Conservation (phyloP, 2,329 filamentous ascomycete genomes). For the Aspergillus awamori region DNA sequence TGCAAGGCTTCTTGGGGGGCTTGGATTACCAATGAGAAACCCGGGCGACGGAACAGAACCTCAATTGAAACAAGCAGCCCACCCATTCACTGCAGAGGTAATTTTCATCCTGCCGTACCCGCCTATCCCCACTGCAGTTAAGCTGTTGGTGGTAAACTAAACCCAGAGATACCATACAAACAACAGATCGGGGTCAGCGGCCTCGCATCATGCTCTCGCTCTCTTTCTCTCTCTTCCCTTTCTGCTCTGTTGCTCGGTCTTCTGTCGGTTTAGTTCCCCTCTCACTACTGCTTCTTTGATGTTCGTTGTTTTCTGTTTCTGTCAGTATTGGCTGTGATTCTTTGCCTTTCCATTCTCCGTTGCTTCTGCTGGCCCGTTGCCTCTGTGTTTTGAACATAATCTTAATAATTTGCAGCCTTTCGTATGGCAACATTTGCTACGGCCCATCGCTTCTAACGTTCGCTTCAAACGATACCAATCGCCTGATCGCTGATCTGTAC, state of each 20-base stretch:
- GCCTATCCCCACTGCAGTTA: constrained; percentile 14
- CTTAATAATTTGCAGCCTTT: constrained; percentile 6
- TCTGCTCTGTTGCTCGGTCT: constrained; percentile 11
- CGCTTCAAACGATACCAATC: constrained; percentile 16
- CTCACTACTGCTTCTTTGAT: constrained; percentile 9
- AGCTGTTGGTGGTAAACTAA: neutral
- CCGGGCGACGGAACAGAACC: neutral
- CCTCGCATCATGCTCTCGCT: constrained; percentile 9
- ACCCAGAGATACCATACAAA: neutral
- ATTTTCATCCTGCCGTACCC: constrained; percentile 16
- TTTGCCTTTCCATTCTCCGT: constrained; percentile 1
- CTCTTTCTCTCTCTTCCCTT: constrained; percentile 15
- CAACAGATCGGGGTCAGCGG: constrained; percentile 7
- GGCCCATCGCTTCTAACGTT: constrained; percentile 17
- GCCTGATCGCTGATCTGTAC: neutral
- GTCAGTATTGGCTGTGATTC: constrained; percentile 1
- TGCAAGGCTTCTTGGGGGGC: neutral
- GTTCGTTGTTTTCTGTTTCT: neutral
- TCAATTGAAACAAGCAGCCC: constrained; percentile 8
- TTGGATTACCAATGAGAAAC: constrained; percentile 10
- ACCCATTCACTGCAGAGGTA: constrained; percentile 9
- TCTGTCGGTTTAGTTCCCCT: constrained; percentile 14
- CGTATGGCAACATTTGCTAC: constrained; percentile 17
- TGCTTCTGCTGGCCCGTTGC: constrained; percentile 9
- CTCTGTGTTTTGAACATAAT: constrained; percentile 17